These are phyloP conservation scores for Vaccinium vitisidaea DNA, from an alignment of 148 eudicot genomes.

Conservation along the genomic window DNA sequence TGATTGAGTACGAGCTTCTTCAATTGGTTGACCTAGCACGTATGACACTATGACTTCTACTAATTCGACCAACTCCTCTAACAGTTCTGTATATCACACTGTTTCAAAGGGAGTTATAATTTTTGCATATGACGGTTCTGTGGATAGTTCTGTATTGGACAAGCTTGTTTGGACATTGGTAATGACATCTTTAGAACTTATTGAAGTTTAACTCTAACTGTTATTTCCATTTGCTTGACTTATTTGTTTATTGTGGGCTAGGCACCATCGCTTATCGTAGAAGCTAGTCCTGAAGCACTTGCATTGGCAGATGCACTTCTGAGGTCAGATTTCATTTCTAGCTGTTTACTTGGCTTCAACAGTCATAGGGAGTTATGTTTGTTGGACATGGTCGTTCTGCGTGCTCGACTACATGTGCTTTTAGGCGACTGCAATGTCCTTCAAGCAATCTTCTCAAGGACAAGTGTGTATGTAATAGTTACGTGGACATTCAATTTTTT, in stretches of 20 bases:
- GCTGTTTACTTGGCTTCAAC: not conserved
- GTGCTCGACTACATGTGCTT: not conserved
- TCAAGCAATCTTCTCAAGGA: not conserved
- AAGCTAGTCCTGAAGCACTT: constrained; percentile 82
- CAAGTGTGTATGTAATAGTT: not conserved
- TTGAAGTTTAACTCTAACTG: constrained; percentile 6
- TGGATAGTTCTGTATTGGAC: constrained; percentile 9
- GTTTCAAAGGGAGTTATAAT: not conserved
- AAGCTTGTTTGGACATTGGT: constrained; percentile 11
- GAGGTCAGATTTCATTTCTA: constrained; percentile 46
- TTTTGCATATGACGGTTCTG: not conserved
- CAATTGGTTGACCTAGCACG: not conserved
- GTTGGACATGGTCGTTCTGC: not conserved
- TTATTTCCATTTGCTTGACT: constrained; percentile 1
- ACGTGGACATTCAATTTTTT: not conserved
- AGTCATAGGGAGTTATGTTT: not conserved
- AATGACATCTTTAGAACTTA: not conserved
- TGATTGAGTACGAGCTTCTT: not conserved
- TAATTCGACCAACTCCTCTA: not conserved
- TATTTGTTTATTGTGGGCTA: constrained; percentile 25
- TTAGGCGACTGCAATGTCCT: not conserved
- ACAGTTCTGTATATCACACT: not conserved
- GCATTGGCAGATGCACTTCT: constrained; percentile 71
- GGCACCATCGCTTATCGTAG: constrained; percentile 83
- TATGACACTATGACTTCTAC: not conserved